Evolutionary conservation across 2,329 filamentous ascomycete species (phyloP).

Genomic region (Neurospora crassa): DNA sequence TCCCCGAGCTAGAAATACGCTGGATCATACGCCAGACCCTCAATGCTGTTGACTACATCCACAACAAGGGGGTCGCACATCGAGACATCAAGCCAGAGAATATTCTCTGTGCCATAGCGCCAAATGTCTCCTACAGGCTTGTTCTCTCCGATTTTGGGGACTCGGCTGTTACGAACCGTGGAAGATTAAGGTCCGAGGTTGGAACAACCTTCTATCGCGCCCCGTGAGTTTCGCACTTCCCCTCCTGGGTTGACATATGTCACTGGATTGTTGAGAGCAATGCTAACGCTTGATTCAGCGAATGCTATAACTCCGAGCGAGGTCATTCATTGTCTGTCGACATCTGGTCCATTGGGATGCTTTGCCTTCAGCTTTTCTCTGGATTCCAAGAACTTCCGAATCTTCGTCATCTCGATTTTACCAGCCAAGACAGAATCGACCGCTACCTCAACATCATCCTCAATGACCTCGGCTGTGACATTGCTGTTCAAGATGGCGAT

Average conservation of each 20-base stretch:
- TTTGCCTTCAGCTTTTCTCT: conserved; percentile 27
- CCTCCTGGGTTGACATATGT: background rate
- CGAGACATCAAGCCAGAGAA: conserved; percentile 47
- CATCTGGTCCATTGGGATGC: conserved; percentile 43
- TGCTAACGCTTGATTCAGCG: conserved; percentile 23
- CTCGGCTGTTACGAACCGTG: conserved; percentile 32
- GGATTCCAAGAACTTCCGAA: conserved; percentile 18
- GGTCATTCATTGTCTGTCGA: conserved; percentile 33
- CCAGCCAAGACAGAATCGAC: conserved; percentile 8
- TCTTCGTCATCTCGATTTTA: conserved; percentile 7
- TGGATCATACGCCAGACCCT: conserved; percentile 39
- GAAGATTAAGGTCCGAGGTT: conserved; percentile 33
- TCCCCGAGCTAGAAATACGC: conserved; percentile 33
- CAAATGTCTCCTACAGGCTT: conserved; percentile 33
- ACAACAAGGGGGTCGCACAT: conserved; percentile 39
- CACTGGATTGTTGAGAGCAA: background rate
- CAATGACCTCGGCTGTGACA: background rate
- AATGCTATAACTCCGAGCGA: conserved; percentile 22
- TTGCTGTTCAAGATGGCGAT: background rate
- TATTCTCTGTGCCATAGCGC: conserved; percentile 38
- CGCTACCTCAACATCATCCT: conserved; percentile 8
- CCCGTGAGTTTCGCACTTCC: conserved; percentile 32
- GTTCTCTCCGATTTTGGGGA: conserved; percentile 45
- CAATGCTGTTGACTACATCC: conserved; percentile 36
- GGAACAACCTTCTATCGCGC: conserved; percentile 40